These are phyloP conservation scores for Kuraishia borneana DNA, from an alignment of 805 yeast genomes.

Conservation along the genomic window DNA sequence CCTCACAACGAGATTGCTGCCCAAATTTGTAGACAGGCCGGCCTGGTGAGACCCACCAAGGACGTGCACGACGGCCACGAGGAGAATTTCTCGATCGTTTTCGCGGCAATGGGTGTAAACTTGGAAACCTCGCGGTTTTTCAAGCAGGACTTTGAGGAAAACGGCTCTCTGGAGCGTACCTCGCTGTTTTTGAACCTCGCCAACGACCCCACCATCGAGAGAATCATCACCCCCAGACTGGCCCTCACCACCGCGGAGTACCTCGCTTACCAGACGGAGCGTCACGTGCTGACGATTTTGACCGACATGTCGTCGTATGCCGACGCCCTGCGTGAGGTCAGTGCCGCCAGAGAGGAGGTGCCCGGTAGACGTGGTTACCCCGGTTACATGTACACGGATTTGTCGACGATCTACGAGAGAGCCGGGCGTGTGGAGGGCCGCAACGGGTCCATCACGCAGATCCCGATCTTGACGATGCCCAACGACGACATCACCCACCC, in stretches of 20 bases:
- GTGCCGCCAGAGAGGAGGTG: constrained; percentile 99
- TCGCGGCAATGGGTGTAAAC: constrained; percentile 99
- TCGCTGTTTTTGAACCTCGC: constrained; percentile 95
- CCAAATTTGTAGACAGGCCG: constrained; percentile 99
- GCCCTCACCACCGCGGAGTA: constrained; percentile 98
- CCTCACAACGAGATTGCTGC: constrained; percentile 99
- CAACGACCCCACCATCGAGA: constrained; percentile 98
- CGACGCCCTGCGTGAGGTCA: constrained; percentile 98
- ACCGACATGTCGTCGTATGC: constrained; percentile 99
- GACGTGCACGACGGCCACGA: constrained; percentile 99
- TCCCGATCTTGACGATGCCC: constrained; percentile 98
- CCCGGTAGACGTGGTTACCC: constrained; percentile 99
- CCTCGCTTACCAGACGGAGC: constrained; percentile 97
- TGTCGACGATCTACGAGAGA: constrained; percentile 97
- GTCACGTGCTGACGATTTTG: constrained; percentile 94
- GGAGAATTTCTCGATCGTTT: constrained; percentile 97
- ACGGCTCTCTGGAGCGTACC: constrained; percentile 97
- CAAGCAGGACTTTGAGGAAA: constrained; percentile 98
- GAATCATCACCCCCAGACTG: constrained; percentile 98
- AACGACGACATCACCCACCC: constrained; percentile 99
- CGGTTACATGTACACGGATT: constrained; percentile 99
- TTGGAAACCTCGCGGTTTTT: constrained; percentile 97
- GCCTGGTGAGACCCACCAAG: constrained; percentile 97
- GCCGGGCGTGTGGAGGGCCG: constrained; percentile 99
- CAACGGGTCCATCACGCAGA: constrained; percentile 98